These are phyloP conservation scores for Oryza brachyantha DNA, from an alignment of 176 grass and related monocot species.

Conservation along the genomic window DNA sequence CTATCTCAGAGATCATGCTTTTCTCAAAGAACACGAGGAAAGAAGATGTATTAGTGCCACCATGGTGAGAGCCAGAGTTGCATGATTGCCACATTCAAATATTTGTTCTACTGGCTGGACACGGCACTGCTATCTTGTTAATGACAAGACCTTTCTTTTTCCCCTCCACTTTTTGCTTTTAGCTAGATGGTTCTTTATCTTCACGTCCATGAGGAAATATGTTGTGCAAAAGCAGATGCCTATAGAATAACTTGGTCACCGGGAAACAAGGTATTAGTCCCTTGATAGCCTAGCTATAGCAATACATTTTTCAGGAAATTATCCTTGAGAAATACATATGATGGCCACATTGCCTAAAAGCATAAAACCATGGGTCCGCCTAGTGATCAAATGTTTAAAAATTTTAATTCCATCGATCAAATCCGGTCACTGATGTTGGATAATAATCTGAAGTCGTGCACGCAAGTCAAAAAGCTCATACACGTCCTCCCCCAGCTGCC, in stretches of 20 bases:
- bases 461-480: no score
- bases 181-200: constrained; percentile 21
- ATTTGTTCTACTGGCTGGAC: neutral
- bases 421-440: no score
- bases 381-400: no score
- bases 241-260: constrained; percentile 30
- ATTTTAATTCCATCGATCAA: no score
- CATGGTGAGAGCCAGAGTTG: neutral
- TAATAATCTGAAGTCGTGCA: no score
- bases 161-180: neutral
- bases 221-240: constrained; percentile 21
- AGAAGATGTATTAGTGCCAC: neutral
- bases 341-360: neutral
- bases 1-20: neutral
- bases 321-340: neutral
- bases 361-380: no score
- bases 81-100: constrained; percentile 35
- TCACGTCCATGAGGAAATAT: constrained; percentile 26
- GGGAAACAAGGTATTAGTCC: constrained; percentile 30
- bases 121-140: constrained; percentile 15
- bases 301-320: neutral
- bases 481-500: no score
- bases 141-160: constrained; percentile 1
- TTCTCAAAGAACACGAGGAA: constrained; percentile 24
- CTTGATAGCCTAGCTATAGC: neutral